Evolutionary conservation across 495 filamentous ascomycete species (phyloP), one percentile per base, ranked within the genome.

Genomic region (Aspergillus heteromorphus): DNA sequence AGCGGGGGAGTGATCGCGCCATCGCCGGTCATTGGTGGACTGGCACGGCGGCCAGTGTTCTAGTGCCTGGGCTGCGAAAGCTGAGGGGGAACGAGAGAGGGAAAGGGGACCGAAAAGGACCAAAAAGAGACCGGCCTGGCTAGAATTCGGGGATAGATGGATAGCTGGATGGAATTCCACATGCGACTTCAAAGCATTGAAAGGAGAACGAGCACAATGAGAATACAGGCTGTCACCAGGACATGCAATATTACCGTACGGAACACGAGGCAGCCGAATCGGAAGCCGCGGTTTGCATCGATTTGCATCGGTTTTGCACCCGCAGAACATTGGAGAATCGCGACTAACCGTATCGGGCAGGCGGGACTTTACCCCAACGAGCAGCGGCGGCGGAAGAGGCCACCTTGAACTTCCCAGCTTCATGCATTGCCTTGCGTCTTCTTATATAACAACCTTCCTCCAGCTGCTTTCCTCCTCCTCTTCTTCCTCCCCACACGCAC

Each of bases 331-430:
- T 60, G 59, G 45, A 62, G 56, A 65, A 62, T 14, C 40, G 47
- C 34, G 47, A 53, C 72, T 74, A 73, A 65, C 64, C 69, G 53
- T 31, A 69, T 71, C 63, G 58, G 64, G 63, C 60, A 56, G 56
- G 57, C 56, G 49, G 49, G 54, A 58, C 51, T 54, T 53, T 53
- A 57, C 55, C 55, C 48, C 49, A 56, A 50, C 19, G 49, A 52
- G 59, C 60, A 62, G 56, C 31, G 51, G 53, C 57, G 34, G 56
- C 48, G 50, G 67, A 75, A 75, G 71, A 75, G 73, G 73, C 71
- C 73, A 75, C 72, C 70, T 75, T 67, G 68, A 70, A 68, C 60
- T 72, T 70, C 64, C 55, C 45, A 61, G 69, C 43, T 69, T 54
- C 65, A 65, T 55, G 51, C 60, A 51, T 38, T 38, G 34, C 34